These are phyloP conservation scores for Corymbia calophylla DNA, from an alignment of 441 rosid species.

Conservation along the genomic window DNA sequence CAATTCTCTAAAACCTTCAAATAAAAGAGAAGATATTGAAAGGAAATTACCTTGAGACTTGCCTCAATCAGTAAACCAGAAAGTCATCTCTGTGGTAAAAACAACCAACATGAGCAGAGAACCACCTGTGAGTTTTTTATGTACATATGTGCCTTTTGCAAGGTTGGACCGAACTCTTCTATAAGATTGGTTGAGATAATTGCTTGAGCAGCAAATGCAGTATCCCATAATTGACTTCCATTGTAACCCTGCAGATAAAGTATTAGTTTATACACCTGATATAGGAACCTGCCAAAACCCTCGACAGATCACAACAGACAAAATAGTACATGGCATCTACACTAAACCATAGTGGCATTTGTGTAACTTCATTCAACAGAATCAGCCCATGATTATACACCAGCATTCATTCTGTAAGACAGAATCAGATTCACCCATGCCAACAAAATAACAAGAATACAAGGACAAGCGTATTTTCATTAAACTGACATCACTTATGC, in stretches of 20 bases:
- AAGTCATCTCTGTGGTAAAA: not conserved
- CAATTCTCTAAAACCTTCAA: constrained; percentile 74
- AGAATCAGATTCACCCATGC: not conserved
- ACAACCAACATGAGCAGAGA: not conserved
- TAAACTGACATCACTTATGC: not conserved
- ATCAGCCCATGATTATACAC: not conserved
- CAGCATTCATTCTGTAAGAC: not conserved
- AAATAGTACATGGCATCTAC: not conserved
- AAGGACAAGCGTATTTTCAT: not conserved
- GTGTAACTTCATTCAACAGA: not conserved
- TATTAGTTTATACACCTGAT: not conserved
- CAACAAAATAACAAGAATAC: not conserved
- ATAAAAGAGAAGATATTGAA: not conserved
- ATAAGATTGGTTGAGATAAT: constrained; percentile 61
- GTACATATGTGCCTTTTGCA: constrained; percentile 62
- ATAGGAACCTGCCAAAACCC: not conserved
- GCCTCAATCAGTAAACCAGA: not conserved
- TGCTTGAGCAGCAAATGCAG: constrained; percentile 84
- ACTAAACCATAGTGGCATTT: not conserved
- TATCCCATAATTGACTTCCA: constrained; percentile 97
- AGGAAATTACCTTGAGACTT: not conserved
- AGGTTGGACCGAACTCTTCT: constrained; percentile 55
- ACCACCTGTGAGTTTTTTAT: constrained; percentile 72
- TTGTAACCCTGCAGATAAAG: constrained; percentile 67
- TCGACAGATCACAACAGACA: not conserved